These are phyloP conservation scores for Geosmithia morbida DNA, from an alignment of 2,329 filamentous ascomycete genomes.

Conservation along the genomic window DNA sequence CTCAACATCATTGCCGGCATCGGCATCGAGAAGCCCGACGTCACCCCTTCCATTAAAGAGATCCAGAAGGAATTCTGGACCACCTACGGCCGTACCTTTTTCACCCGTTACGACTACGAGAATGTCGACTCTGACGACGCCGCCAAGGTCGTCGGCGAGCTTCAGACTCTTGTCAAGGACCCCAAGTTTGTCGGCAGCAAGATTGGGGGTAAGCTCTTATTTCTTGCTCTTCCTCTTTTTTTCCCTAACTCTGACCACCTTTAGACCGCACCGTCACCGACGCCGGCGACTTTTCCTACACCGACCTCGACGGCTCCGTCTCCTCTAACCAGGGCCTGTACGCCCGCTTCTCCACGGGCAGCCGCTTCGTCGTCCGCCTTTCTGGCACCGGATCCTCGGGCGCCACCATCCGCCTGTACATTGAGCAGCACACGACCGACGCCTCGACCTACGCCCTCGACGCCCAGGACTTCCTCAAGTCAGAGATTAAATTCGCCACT, in stretches of 20 bases:
- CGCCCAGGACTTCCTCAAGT: constrained; percentile 87
- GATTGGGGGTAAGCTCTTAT: constrained; percentile 44
- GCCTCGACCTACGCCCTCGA: constrained; percentile 63
- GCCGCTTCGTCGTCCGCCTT: constrained; percentile 85
- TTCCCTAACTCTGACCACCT: background rate
- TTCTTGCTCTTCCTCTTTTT: background rate
- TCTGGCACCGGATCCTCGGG: constrained; percentile 92
- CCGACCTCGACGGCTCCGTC: constrained; percentile 92
- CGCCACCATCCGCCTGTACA: constrained; percentile 90
- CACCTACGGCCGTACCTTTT: constrained; percentile 93
- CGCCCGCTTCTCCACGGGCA: constrained; percentile 86
- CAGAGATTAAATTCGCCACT: constrained; percentile 75
- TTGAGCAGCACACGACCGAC: constrained; percentile 88
- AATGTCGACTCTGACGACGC: constrained; percentile 84
- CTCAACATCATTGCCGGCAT: constrained; percentile 96
- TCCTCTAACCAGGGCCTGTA: constrained; percentile 94
- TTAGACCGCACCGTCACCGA: constrained; percentile 66
- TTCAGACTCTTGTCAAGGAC: constrained; percentile 65
- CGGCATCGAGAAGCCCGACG: constrained; percentile 63
- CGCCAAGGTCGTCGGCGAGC: constrained; percentile 72
- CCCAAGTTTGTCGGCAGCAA: constrained; percentile 66
- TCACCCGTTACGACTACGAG: constrained; percentile 98
- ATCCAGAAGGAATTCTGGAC: constrained; percentile 98
- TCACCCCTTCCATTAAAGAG: constrained; percentile 82
- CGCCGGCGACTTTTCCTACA: constrained; percentile 96